Conservation (phyloP, 2,329 filamentous ascomycete genomes). For the Sclerotinia minor region DNA sequence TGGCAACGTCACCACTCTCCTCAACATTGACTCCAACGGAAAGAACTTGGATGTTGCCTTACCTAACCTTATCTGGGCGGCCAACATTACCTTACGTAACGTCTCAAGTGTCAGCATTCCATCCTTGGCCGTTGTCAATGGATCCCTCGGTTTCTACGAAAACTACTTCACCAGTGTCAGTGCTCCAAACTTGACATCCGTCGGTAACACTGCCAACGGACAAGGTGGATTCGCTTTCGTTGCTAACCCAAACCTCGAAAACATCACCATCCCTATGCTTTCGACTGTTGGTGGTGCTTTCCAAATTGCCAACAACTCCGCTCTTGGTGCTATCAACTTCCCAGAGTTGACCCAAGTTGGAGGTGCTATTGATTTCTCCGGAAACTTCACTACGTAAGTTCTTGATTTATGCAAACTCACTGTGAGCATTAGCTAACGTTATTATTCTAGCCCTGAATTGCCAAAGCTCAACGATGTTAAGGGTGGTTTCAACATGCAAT, state of each 20-base stretch:
- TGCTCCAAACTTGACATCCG: slow-evolving; percentile 69
- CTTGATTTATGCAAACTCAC: not conserved
- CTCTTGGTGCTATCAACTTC: slow-evolving; percentile 61
- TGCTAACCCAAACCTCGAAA: slow-evolving; percentile 62
- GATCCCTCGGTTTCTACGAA: slow-evolving; percentile 78
- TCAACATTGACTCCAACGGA: slow-evolving; percentile 81
- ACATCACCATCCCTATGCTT: slow-evolving; percentile 74
- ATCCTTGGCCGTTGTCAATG: slow-evolving; percentile 69
- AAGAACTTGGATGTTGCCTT: slow-evolving; percentile 68
- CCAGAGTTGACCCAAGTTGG: slow-evolving; percentile 65
- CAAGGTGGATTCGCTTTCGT: slow-evolving; percentile 62
- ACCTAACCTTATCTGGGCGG: slow-evolving; percentile 74
- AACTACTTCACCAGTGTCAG: slow-evolving; percentile 66
- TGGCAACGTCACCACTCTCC: slow-evolving; percentile 67
- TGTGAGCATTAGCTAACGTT: slow-evolving; percentile 39
- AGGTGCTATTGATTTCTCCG: slow-evolving; percentile 82
- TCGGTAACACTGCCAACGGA: slow-evolving; percentile 45
- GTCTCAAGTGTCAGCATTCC: slow-evolving; percentile 73
- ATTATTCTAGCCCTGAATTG: slow-evolving; percentile 62
- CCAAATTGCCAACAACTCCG: slow-evolving; percentile 87
- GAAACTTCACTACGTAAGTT: slow-evolving; percentile 79
- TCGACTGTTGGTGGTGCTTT: slow-evolving; percentile 73
- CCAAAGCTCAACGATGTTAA: slow-evolving; percentile 66
- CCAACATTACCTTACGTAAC: slow-evolving; percentile 81
- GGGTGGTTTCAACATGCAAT: slow-evolving; percentile 66